Evolutionary conservation across 129 eudicot species (phyloP).

Genomic region (Chrysanthemum seticuspe): DNA sequence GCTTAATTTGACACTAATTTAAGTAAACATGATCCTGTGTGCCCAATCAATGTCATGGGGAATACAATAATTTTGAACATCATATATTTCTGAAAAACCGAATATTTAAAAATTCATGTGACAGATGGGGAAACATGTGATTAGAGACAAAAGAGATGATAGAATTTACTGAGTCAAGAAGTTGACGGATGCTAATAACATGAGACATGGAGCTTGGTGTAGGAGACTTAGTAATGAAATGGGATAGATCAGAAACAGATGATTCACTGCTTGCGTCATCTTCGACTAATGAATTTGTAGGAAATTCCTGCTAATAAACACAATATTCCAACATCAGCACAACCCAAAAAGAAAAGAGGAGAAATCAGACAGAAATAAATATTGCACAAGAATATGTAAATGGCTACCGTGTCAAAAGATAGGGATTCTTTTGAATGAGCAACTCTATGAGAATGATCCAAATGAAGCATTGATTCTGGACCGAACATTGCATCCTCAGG

Average conservation of each 20-base stretch:
- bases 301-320: conserved; percentile 57
- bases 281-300: conserved; percentile 60
- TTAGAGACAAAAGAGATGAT: conserved; percentile 11
- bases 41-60: not conserved
- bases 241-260: conserved; percentile 63
- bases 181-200: conserved; percentile 88
- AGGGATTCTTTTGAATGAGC: conserved; percentile 66
- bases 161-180: conserved; percentile 75
- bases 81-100: not conserved
- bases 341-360: conserved; percentile 4
- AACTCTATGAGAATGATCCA: conserved; percentile 54
- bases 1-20: not conserved
- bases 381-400: conserved; percentile 3
- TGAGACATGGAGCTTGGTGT: conserved; percentile 71
- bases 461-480: conserved; percentile 55
- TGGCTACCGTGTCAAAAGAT: conserved; percentile 72
- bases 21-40: not conserved
- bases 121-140: not conserved
- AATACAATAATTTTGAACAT: not conserved
- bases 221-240: conserved; percentile 61
- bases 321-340: not conserved
- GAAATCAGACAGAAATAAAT: not conserved
- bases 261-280: conserved; percentile 75
- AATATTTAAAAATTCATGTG: conserved; percentile 8
- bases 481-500: conserved; percentile 88